These are phyloP conservation scores for Neocatenulostroma microsporum DNA, from an alignment of 2,329 filamentous ascomycete species.

Conservation along the genomic window DNA sequence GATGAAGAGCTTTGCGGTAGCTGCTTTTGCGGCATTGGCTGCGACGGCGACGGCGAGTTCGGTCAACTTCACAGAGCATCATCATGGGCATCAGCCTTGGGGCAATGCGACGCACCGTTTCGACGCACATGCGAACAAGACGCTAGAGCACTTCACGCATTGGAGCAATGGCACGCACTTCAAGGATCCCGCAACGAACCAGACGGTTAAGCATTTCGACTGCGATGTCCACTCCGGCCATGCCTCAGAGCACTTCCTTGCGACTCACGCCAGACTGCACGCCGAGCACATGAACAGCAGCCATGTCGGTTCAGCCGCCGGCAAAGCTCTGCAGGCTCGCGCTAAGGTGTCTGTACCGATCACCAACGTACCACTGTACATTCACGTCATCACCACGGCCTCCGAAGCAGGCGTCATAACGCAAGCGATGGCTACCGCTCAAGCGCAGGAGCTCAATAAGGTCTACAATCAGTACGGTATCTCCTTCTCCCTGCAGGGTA, in stretches of 20 bases:
- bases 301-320: constrained; percentile 17
- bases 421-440: constrained; percentile 33
- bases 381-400: constrained; percentile 36
- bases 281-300: constrained; percentile 14
- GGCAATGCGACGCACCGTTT: constrained; percentile 17
- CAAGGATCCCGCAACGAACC: constrained; percentile 20
- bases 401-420: constrained; percentile 33
- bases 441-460: constrained; percentile 34
- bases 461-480: constrained; percentile 46
- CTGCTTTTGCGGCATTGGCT: constrained; percentile 15
- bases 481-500: constrained; percentile 41
- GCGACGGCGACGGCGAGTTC: constrained; percentile 9
- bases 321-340: constrained; percentile 8
- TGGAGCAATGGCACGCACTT: constrained; percentile 19
- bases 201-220: constrained; percentile 33
- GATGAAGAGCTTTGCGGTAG: constrained; percentile 18
- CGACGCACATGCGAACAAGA: constrained; percentile 20
- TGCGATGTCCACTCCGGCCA: constrained; percentile 33
- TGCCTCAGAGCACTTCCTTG: constrained; percentile 34
- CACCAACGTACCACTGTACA: constrained; percentile 33
- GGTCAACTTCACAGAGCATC: not conserved
- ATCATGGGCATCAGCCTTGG: constrained; percentile 1
- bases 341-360: constrained; percentile 22
- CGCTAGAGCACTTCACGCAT: constrained; percentile 30
- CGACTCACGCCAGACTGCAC: constrained; percentile 31